Evolutionary conservation across 148 eudicot genomes (phyloP), one percentile per base, ranked within the genome.

Genomic region (Arctostaphylos glauca): DNA sequence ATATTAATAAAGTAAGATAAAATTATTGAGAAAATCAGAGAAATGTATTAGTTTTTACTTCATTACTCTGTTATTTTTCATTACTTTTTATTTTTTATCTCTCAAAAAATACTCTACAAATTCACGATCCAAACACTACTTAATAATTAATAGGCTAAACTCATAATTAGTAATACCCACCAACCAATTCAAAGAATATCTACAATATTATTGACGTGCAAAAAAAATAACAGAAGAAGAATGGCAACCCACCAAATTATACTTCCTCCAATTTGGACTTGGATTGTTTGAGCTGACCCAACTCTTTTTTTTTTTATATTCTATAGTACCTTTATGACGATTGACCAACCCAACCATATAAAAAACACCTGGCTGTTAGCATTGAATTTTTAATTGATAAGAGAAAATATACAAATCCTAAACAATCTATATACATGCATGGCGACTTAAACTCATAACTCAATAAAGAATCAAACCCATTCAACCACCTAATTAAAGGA

Each of bases 201-300:
- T 21, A 64, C 43, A 25, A 9, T 64, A 9, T 64, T 62, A 38
- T 62, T 62, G 68, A 62, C 68, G 21, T 9, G 38, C 1, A 23
- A 21, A 9, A 60, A 58, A 60, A 7, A 0, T 2, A 60, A 60
- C 9, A 60, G 67, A 21, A 3, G 38, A 64, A 9, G 4, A 64
- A 23, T 25, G 41, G 41, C 70, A 23, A 10, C 15, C 15, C 15
- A 25, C 70, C 70, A 9, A 31, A 31, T 31, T 31, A 64, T 23
- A 64, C 70, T 64, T 23, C 70, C 23, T n/a, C 70, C 70, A 64
- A 64, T 64, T 23, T 64, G 70, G 70, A 64, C 70, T 62, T 4
- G 41, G 70, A 23, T 25, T 23, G 66, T 23, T 64, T 64, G 15
- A 64, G 15, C 70, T 64, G 41, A 64, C 70, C 41, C 41, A 25